A percentile compares a stretch with the other conserved stretches of the same genome.
These are phyloP conservation scores for Umbelopsis vinacea DNA, from an alignment of 192 early-diverging fungal genomes.

Conservation along the genomic window DNA sequence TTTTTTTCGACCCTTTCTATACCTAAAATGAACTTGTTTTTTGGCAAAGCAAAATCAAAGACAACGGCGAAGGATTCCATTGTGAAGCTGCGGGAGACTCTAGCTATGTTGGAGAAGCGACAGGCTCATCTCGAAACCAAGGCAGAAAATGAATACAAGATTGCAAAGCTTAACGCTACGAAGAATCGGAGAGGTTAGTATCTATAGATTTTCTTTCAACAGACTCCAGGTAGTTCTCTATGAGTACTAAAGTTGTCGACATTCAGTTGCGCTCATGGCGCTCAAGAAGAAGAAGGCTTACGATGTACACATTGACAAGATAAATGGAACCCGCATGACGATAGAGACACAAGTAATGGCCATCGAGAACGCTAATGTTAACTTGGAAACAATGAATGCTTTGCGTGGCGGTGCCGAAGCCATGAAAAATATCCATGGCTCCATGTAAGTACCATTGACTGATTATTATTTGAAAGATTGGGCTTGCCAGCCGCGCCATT, in stretches of 20 bases:
- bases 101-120: constrained; percentile 95
- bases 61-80: constrained; percentile 93
- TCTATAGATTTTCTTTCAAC: background rate
- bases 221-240: background rate
- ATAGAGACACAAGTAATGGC: constrained; percentile 95
- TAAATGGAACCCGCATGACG: constrained; percentile 86
- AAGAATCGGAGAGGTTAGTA: constrained; percentile 86
- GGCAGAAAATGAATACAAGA: constrained; percentile 84
- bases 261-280: constrained; percentile 79
- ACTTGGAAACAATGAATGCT: constrained; percentile 93
- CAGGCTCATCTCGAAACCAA: constrained; percentile 86
- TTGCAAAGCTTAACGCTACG: constrained; percentile 88
- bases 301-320: constrained; percentile 86
- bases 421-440: constrained; percentile 92
- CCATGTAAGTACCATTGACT: constrained; percentile 60
- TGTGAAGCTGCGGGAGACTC: constrained; percentile 84
- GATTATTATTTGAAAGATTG: background rate
- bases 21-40: constrained; percentile 74
- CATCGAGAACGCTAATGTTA: constrained; percentile 95
- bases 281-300: constrained; percentile 92
- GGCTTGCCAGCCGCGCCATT: background rate
- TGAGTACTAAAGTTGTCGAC: background rate
- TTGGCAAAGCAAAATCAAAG: constrained; percentile 62
- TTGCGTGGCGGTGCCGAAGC: constrained; percentile 92
- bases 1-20: background rate